phyloP scores from a whole-genome alignment of 1,284 basidiomycete genomes.

The Melanopsichium pennsylvanicum region DNA sequence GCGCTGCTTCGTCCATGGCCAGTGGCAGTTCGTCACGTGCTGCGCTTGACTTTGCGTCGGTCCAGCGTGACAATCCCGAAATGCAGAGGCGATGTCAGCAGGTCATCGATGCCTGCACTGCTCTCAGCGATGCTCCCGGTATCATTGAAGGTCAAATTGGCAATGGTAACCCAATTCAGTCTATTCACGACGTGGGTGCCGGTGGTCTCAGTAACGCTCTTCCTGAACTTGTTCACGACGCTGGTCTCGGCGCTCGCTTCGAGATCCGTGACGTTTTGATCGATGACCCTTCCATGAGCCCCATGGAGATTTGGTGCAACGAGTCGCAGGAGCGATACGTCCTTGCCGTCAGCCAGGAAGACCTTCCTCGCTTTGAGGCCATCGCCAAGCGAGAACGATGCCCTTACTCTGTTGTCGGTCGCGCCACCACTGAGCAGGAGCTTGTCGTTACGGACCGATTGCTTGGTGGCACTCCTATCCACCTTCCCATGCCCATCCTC shows the following conservation, averaged over 20 bases:
- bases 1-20: constrained; percentile 92
- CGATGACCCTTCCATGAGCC: constrained; percentile 92
- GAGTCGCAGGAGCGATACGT: constrained; percentile 99
- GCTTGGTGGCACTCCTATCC: constrained; percentile 80
- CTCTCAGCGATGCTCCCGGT: constrained; percentile 44
- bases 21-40: constrained; percentile 73
- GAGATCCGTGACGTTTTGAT: constrained; percentile 93
- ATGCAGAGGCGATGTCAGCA: constrained; percentile 97
- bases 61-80: constrained; percentile 97
- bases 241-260: constrained; percentile 86
- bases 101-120: constrained; percentile 80
- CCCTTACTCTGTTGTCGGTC: constrained; percentile 89
- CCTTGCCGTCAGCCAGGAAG: constrained; percentile 70
- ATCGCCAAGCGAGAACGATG: constrained; percentile 90
- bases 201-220: constrained; percentile 96
- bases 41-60: constrained; percentile 94
- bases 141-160: constrained; percentile 34
- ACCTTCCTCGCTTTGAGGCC: constrained; percentile 72
- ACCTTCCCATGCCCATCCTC: constrained; percentile 90
- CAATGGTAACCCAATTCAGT: constrained; percentile 78
- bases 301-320: constrained; percentile 99
- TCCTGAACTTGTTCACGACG: constrained; percentile 96
- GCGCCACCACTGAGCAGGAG: constrained; percentile 77
- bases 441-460: constrained; percentile 90
- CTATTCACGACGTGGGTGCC: constrained; percentile 97